A percentile compares a stretch with the other conserved stretches of the same genome.
Conservation (phyloP, 768 basidiomycete species). For the Auricularia cornea region DNA sequence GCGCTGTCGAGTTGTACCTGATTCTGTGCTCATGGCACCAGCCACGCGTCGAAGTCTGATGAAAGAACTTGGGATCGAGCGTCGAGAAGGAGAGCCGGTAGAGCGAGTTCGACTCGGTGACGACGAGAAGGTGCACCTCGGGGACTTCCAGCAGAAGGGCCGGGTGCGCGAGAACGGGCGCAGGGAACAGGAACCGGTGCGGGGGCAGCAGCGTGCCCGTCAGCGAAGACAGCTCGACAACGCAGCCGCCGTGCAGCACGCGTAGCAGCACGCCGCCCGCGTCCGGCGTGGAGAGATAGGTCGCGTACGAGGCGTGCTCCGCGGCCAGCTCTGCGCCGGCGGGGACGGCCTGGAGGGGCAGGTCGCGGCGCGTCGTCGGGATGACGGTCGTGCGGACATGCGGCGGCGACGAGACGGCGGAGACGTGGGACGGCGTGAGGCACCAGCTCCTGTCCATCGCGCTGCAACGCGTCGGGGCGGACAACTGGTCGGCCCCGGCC, state of each 20-base stretch:
- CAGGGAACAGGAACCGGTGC: slow-evolving; percentile 72
- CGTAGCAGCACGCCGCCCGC: slow-evolving; percentile 66
- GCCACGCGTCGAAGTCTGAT: background rate
- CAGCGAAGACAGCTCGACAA: slow-evolving; percentile 71
- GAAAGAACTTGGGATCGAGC: slow-evolving; percentile 19
- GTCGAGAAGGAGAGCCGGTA: slow-evolving; percentile 65
- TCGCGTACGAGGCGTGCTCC: slow-evolving; percentile 68
- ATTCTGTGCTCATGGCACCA: slow-evolving; percentile 65
- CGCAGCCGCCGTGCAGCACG: slow-evolving; percentile 62
- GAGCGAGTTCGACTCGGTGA: slow-evolving; percentile 60
- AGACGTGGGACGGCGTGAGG: slow-evolving; percentile 53
- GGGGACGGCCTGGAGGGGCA: slow-evolving; percentile 38
- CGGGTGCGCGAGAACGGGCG: slow-evolving; percentile 54
- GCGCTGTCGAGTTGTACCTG: slow-evolving; percentile 32
- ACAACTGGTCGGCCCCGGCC: background rate
- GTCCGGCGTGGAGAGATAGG: slow-evolving; percentile 43
- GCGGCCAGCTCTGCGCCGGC: slow-evolving; percentile 36
- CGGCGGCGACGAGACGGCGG: slow-evolving; percentile 48
- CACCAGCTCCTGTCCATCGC: slow-evolving; percentile 23
- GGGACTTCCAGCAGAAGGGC: slow-evolving; percentile 45
- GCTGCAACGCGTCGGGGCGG: background rate
- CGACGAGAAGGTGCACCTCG: slow-evolving; percentile 62
- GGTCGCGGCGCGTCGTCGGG: slow-evolving; percentile 49
- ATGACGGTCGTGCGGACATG: slow-evolving; percentile 45
- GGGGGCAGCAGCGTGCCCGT: slow-evolving; percentile 49